Percentiles rank a stretch among this genome's conserved stretches.
Conservation (phyloP, 2,329 filamentous ascomycete species). For the Fusarium burgessii region DNA sequence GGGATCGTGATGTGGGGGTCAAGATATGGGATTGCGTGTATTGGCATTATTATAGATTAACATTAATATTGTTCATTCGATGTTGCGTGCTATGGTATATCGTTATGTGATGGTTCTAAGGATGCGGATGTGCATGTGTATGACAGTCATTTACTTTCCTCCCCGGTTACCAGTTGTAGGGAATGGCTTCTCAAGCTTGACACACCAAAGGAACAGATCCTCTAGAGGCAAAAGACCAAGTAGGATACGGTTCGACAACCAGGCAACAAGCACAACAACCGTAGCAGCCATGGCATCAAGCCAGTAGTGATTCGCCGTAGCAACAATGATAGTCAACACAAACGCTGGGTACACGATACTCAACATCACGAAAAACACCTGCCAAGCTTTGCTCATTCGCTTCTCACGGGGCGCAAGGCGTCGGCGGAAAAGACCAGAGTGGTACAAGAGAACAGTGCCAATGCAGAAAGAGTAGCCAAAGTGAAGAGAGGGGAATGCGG, state of each 20-base stretch:
- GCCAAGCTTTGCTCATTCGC: conserved; percentile 46
- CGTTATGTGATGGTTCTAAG: not conserved
- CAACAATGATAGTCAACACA: conserved; percentile 68
- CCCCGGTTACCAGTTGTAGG: conserved; percentile 57
- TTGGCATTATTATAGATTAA: conserved; percentile 7
- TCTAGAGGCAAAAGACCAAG: conserved; percentile 72
- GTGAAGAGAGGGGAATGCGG: conserved; percentile 69
- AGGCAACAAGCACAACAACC: conserved; percentile 70
- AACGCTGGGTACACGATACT: conserved; percentile 65
- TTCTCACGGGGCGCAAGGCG: conserved; percentile 47
- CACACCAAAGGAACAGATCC: conserved; percentile 72
- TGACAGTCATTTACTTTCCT: conserved; percentile 20
- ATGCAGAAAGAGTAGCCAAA: conserved; percentile 68
- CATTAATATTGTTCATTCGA: conserved; percentile 1
- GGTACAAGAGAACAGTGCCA: conserved; percentile 64
- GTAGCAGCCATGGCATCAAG: conserved; percentile 75
- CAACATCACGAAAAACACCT: conserved; percentile 48
- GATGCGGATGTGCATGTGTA: not conserved
- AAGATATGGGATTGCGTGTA: not conserved
- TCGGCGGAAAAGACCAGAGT: conserved; percentile 60
- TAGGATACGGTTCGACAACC: conserved; percentile 63
- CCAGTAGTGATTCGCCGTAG: conserved; percentile 73
- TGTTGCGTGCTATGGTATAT: not conserved
- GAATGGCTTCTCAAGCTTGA: conserved; percentile 73
- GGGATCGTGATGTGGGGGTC: conserved; percentile 2